Evolutionary conservation across 257 asterid genomes (phyloP).

Genomic region (Fraxinus quadrangulata): DNA sequence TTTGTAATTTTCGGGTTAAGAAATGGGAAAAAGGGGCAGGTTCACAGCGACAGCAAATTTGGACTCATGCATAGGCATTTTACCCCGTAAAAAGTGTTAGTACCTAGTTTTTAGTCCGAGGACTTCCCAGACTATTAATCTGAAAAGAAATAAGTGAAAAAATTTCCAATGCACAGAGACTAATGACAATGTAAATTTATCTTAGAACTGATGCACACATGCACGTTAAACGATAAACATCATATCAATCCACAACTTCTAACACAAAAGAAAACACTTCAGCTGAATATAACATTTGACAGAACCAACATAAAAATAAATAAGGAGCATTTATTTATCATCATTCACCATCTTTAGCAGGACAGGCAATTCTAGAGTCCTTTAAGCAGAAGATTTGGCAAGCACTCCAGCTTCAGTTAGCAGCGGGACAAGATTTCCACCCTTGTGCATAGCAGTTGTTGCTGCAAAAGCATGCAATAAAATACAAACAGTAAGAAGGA

Average conservation of each 20-base stretch:
- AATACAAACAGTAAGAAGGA: background rate
- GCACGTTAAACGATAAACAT: background rate
- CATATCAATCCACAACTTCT: background rate
- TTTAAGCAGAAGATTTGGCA: constrained; percentile 50
- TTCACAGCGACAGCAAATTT: too few relatives aligned
- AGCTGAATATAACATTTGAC: background rate
- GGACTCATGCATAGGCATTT: too few relatives aligned
- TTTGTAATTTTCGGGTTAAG: too few relatives aligned
- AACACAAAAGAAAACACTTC: background rate
- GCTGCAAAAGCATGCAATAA: constrained; percentile 42
- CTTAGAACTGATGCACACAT: too few relatives aligned
- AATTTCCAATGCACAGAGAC: too few relatives aligned
- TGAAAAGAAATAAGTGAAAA: too few relatives aligned
- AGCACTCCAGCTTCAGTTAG: constrained; percentile 80
- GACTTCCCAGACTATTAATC: too few relatives aligned
- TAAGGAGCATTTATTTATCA: constrained; percentile 10
- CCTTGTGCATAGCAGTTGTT: constrained; percentile 56
- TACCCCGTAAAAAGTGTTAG: too few relatives aligned
- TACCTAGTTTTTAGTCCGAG: too few relatives aligned
- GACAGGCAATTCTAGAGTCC: background rate
- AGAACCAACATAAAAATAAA: background rate
- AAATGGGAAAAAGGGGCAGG: too few relatives aligned
- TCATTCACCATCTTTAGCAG: constrained; percentile 17
- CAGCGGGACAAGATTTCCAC: constrained; percentile 71
- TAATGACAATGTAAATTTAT: too few relatives aligned